Conservation (phyloP, 257 asterid species). For the Penstemon eatonii region DNA sequence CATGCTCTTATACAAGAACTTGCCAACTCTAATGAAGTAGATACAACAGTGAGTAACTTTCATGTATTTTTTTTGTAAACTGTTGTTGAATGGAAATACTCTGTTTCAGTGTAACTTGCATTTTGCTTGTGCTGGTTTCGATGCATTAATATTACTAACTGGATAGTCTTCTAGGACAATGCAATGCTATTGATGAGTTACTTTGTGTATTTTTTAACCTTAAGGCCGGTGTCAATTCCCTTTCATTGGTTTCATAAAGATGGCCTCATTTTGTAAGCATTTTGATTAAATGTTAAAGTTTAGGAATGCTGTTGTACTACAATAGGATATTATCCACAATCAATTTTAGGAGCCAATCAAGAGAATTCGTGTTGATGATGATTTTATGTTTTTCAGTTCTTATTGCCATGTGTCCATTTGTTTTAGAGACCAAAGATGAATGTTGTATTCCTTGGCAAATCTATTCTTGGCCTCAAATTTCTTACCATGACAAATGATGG, state of each 20-base stretch:
- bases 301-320: neutral
- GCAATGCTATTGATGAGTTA: neutral
- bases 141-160: slow-evolving; percentile 5
- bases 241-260: slow-evolving; percentile 15
- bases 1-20: slow-evolving; percentile 68
- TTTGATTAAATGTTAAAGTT: slow-evolving; percentile 3
- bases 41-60: slow-evolving; percentile 44
- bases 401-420: neutral
- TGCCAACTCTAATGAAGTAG: slow-evolving; percentile 40
- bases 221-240: slow-evolving; percentile 1
- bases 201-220: neutral
- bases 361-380: neutral
- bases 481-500: slow-evolving; percentile 1
- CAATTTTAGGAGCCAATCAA: too few relatives aligned
- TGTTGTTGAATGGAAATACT: neutral
- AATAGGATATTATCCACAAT: too few relatives aligned
- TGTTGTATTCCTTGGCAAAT: neutral
- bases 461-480: neutral
- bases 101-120: slow-evolving; percentile 11
- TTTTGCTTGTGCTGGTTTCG: slow-evolving; percentile 2
- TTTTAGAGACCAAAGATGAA: neutral
- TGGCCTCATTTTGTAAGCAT: neutral
- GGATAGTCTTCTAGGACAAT: neutral
- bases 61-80: slow-evolving; percentile 5
- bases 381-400: neutral